Evolutionary conservation across 257 asterid genomes (phyloP).

Genomic region (Primulina eburnea): DNA sequence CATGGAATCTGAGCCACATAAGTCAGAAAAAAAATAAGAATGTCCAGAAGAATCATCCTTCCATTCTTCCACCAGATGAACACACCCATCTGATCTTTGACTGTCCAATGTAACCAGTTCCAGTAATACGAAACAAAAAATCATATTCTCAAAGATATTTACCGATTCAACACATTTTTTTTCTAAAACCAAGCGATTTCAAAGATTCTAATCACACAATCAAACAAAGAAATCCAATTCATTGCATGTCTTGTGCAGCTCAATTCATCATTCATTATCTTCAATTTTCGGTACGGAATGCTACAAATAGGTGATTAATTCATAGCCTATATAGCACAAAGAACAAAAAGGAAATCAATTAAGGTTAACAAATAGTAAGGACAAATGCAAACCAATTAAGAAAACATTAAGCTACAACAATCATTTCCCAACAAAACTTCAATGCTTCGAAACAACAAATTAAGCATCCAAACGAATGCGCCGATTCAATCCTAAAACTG

Average conservation of each 20-base stretch:
- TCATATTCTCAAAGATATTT: neutral
- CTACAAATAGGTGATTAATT: neutral
- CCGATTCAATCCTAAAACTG: neutral
- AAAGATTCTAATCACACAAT: neutral
- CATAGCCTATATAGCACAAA: neutral
- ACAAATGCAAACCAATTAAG: neutral
- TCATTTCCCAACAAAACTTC: neutral
- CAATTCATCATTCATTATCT: constrained; percentile 8
- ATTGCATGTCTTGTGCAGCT: neutral
- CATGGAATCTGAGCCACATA: neutral
- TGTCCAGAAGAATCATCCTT: neutral
- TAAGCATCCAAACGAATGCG: neutral
- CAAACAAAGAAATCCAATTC: neutral
- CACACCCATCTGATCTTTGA: neutral
- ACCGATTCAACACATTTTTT: neutral
- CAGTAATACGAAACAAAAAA: neutral
- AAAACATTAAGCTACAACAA: neutral
- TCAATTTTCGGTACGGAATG: constrained; percentile 1
- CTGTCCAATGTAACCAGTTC: neutral
- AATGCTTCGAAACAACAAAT: neutral
- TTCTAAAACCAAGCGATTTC: neutral
- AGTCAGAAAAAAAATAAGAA: neutral
- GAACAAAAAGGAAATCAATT: neutral
- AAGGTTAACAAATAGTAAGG: too few relatives aligned
- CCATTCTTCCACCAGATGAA: neutral